Base-by-base conservation (phyloP, 345 rosid species). In the Sisymbrium irio region DNA sequence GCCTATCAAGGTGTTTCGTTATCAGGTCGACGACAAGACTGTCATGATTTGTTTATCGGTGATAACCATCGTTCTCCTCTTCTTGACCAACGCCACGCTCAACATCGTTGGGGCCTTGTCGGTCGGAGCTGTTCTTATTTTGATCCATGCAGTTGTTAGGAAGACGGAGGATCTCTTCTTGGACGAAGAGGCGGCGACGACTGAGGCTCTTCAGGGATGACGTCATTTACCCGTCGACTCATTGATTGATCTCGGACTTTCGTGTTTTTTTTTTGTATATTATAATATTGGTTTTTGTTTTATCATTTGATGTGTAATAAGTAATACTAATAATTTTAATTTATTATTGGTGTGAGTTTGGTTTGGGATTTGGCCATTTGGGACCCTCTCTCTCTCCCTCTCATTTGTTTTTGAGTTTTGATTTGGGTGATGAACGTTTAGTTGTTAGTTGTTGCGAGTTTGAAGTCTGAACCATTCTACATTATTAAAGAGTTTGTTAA, bases 121-220 rank as follows among this genome's bases (percentile, higher is more conserved):
- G 78, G 39, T 85, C 3, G 97, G 91, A 9, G 86, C 36, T 61
- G 92, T 74, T 27, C 3, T 85, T 15, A 80, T 93, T 63, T 49
- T 77, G 83, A 37, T 83, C 13, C 98, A 91, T 27, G 92, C 88
- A 51, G 85, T 81, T 14, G 36, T 89, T 17, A 84, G 98, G 85
- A 89, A 65, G 84, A 85, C 83, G 25, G 94, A 93, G 19, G 91
- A 89, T 79, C 74, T 86, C 79, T 73, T 67, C 65, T 35, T 77
- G 54, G 94, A 86, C 49, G 97, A 82, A 74, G 97, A 85, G 28
- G 74, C 85, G 22, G 80, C 83, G 20, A 1, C 67, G 73, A 44
- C 27, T 40, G 64, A 77, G 42, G 41, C 64, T 59, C 51, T 59
- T 65, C 74, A 5, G 62, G 75, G 18, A 51, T 76, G 50, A 76